Conservation (phyloP, 2,329 filamentous ascomycete species). For the Tolypocladium paradoxum region DNA sequence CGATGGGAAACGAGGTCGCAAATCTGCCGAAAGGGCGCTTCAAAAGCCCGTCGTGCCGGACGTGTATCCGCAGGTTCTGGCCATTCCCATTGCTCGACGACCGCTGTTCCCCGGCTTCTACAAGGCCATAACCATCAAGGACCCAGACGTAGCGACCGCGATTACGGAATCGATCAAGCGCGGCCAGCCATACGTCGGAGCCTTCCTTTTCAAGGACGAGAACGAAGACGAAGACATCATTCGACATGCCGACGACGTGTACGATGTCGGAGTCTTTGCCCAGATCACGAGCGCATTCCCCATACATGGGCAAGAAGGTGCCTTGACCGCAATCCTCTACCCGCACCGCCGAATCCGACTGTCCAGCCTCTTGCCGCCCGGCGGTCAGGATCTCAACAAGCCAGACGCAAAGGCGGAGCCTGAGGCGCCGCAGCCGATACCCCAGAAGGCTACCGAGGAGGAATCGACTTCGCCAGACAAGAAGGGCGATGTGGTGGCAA, state of each 20-base stretch:
- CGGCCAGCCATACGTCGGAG: conserved; percentile 93
- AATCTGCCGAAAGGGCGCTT: conserved; percentile 61
- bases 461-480: conserved; percentile 46
- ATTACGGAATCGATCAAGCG: conserved; percentile 96
- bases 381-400: conserved; percentile 39
- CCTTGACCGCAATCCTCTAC: conserved; percentile 87
- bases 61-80: conserved; percentile 94
- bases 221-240: conserved; percentile 90
- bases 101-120: conserved; percentile 97
- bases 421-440: conserved; percentile 47
- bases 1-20: conserved; percentile 62
- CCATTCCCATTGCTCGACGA: conserved; percentile 87
- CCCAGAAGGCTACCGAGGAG: conserved; percentile 41
- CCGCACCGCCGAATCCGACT: conserved; percentile 91
- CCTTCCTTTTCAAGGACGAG: conserved; percentile 95
- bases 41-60: conserved; percentile 87
- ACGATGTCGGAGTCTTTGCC: conserved; percentile 93
- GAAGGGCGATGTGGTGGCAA: conserved; percentile 90
- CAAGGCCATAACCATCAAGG: conserved; percentile 94
- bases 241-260: conserved; percentile 78
- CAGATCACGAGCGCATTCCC: conserved; percentile 96
- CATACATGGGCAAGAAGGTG: conserved; percentile 72
- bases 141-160: conserved; percentile 80
- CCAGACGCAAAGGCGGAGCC: conserved; percentile 36
- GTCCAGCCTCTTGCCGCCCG: conserved; percentile 68